These are phyloP conservation scores for Monosporascus cannonballus DNA, from an alignment of 2,329 filamentous ascomycete genomes.

Conservation along the genomic window DNA sequence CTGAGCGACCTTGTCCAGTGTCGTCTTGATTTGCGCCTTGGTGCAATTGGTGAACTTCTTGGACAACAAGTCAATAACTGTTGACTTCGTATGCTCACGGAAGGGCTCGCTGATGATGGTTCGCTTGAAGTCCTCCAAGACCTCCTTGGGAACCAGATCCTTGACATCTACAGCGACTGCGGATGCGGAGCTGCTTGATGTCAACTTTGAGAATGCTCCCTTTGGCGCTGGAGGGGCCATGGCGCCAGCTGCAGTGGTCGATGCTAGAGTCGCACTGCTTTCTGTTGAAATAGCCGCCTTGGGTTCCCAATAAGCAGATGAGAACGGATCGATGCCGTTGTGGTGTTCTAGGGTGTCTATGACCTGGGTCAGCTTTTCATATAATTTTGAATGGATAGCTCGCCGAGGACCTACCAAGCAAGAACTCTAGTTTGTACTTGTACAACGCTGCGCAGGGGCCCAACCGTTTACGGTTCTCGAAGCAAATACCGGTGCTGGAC, in stretches of 20 bases:
- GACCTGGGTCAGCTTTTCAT: slow-evolving; percentile 10
- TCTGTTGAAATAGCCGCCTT: slow-evolving; percentile 25
- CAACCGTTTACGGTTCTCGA: slow-evolving; percentile 55
- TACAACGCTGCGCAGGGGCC: slow-evolving; percentile 44
- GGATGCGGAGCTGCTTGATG: slow-evolving; percentile 11
- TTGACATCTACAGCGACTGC: slow-evolving; percentile 13
- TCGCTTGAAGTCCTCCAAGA: slow-evolving; percentile 60
- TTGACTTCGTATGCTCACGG: slow-evolving; percentile 59
- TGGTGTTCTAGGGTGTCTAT: slow-evolving; percentile 43
- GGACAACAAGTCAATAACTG: slow-evolving; percentile 69
- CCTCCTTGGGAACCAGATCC: slow-evolving; percentile 49
- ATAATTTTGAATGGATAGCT: slow-evolving; percentile 10
- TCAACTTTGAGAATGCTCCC: slow-evolving; percentile 6
- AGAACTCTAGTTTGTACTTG: slow-evolving; percentile 67
- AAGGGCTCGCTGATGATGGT: slow-evolving; percentile 61
- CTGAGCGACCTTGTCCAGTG: slow-evolving; percentile 59
- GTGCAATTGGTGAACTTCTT: slow-evolving; percentile 66
- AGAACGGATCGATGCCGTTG: slow-evolving; percentile 73
- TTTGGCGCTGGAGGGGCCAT: slow-evolving; percentile 17
- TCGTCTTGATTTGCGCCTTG: slow-evolving; percentile 65
- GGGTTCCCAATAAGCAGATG: slow-evolving; percentile 68
- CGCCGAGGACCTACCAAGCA: slow-evolving; percentile 52
- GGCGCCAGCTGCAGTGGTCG: slow-evolving; percentile 6
- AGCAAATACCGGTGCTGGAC: slow-evolving; percentile 74
- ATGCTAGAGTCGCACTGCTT: slow-evolving; percentile 2